phyloP scores from a whole-genome alignment of 2,329 filamentous ascomycete species.

The Microsporum ferrugineum region DNA sequence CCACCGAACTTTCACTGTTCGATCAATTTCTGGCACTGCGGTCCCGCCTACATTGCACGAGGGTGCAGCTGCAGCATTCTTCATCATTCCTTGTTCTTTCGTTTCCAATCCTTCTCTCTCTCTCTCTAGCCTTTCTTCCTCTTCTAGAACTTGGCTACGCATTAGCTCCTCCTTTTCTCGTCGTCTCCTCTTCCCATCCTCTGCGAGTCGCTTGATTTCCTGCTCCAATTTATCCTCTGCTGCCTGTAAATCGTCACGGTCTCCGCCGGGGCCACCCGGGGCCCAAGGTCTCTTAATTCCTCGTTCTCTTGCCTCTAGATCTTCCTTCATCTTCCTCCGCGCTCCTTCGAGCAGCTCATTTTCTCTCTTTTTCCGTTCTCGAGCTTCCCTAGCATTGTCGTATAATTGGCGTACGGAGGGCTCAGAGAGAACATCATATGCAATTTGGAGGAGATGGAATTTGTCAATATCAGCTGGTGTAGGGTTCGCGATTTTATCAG shows the following conservation, averaged over 20 bases:
- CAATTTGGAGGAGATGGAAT: conserved; percentile 76
- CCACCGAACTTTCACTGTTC: conserved; percentile 49
- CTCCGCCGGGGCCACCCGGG: conserved; percentile 15
- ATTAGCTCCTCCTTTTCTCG: conserved; percentile 38
- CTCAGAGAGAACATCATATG: conserved; percentile 72
- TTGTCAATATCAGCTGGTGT: conserved; percentile 59
- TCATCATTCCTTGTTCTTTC: conserved; percentile 31
- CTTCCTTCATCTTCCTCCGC: conserved; percentile 68
- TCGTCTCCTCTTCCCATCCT: conserved; percentile 42
- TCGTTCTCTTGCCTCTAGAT: conserved; percentile 66
- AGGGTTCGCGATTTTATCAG: conserved; percentile 69
- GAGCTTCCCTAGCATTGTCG: conserved; percentile 62
- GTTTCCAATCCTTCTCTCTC: conserved; percentile 28
- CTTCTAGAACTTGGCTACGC: conserved; percentile 31
- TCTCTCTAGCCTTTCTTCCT: conserved; percentile 22
- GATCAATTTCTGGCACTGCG: conserved; percentile 43
- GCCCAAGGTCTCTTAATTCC: conserved; percentile 50
- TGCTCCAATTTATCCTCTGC: conserved; percentile 37
- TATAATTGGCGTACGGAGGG: conserved; percentile 61
- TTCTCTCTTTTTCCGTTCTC: conserved; percentile 57
- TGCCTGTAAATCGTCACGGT: conserved; percentile 36
- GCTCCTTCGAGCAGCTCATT: conserved; percentile 62
- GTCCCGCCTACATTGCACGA: conserved; percentile 28
- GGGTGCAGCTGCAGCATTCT: conserved; percentile 24
- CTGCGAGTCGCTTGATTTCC: conserved; percentile 43